phyloP scores from a whole-genome alignment of 2,329 filamentous ascomycete species.

The Gaeumannomyces tritici region DNA sequence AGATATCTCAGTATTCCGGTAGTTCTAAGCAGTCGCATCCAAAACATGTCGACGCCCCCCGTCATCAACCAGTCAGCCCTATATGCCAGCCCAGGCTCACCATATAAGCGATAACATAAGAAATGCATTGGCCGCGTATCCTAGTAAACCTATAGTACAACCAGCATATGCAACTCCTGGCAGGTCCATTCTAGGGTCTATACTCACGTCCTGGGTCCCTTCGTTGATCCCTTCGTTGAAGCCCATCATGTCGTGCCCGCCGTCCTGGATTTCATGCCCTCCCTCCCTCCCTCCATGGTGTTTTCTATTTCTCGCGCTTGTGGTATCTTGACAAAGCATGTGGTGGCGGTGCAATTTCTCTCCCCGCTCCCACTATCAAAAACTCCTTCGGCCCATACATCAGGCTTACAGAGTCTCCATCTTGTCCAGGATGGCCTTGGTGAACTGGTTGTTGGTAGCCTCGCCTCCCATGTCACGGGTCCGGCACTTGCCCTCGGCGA shows the following conservation, averaged over 20 bases:
- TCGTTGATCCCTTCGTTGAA: neutral
- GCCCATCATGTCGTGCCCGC: neutral
- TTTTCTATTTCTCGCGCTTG: neutral
- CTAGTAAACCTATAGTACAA: conserved; percentile 4
- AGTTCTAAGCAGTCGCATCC: too few relatives aligned
- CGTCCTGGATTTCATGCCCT: neutral
- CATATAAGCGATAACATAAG: neutral
- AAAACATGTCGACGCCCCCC: too few relatives aligned
- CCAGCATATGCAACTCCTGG: neutral
- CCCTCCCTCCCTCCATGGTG: neutral
- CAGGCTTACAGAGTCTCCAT: conserved; percentile 67
- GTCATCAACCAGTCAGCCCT: too few relatives aligned
- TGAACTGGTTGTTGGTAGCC: conserved; percentile 89
- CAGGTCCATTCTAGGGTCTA: neutral
- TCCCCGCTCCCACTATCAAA: neutral
- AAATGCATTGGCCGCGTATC: conserved; percentile 1
- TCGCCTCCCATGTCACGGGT: conserved; percentile 95
- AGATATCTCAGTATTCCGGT: too few relatives aligned
- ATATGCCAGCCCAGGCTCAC: too few relatives aligned
- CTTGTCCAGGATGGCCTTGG: conserved; percentile 83
- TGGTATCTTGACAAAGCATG: neutral
- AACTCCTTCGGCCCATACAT: neutral
- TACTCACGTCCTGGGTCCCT: neutral
- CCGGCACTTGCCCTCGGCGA: conserved; percentile 79
- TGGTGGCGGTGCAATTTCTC: too few relatives aligned